phyloP scores from a whole-genome alignment of 176 grass and related monocot species.

The Pharus latifolius region DNA sequence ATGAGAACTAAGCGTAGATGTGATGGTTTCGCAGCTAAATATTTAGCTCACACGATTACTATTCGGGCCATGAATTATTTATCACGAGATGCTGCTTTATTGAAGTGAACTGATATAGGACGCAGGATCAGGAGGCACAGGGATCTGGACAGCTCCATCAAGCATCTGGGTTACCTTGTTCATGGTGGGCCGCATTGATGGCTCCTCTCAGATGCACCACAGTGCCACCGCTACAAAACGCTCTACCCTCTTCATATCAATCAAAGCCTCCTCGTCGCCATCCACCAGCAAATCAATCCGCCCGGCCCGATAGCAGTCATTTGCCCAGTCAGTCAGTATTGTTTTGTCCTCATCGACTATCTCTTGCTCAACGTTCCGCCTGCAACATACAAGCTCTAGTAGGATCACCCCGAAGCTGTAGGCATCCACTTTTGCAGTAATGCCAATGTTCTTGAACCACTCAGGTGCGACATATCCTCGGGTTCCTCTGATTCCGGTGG shows the following conservation, averaged over 20 bases:
- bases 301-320: conserved; percentile 7
- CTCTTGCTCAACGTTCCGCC: conserved; percentile 3
- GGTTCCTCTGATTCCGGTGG: conserved; percentile 21
- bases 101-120: background rate
- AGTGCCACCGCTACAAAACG: conserved; percentile 2
- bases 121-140: conserved; percentile 13
- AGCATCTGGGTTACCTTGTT: conserved; percentile 21
- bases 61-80: too few relatives aligned
- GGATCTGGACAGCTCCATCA: conserved; percentile 3
- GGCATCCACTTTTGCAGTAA: conserved; percentile 22
- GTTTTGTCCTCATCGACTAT: background rate
- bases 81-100: background rate
- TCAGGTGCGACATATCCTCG: conserved; percentile 30
- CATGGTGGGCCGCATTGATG: conserved; percentile 7
- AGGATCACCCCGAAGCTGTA: conserved; percentile 31
- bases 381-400: conserved; percentile 17
- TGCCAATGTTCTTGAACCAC: conserved; percentile 27
- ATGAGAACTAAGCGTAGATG: too few relatives aligned
- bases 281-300: conserved; percentile 13
- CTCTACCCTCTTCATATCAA: conserved; percentile 9
- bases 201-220: conserved; percentile 31
- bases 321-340: too few relatives aligned
- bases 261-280: conserved; percentile 8
- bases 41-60: too few relatives aligned
- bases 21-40: too few relatives aligned